Evolutionary conservation across 108 stramenopile species (phyloP).

Genomic region (Cyclotella kingstonii): DNA sequence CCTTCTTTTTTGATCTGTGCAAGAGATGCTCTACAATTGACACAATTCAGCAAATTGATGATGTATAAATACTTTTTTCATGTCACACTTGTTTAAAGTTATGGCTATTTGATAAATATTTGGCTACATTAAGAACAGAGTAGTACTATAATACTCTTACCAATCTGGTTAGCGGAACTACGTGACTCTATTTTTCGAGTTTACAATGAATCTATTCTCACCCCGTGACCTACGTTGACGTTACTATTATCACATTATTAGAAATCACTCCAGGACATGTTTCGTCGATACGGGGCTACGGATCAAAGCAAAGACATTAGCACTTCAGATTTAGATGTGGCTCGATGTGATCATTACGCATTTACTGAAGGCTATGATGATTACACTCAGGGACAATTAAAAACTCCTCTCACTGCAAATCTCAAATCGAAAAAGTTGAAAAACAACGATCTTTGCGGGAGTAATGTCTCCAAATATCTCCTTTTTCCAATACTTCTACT

Average conservation of each 20-base stretch:
- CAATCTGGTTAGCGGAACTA: too few species aligned
- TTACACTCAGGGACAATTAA: background rate
- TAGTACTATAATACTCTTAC: too few species aligned
- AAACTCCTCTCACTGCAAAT: background rate
- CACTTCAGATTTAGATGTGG: background rate
- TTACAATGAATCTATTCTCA: background rate
- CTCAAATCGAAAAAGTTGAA: slow-evolving; percentile 1
- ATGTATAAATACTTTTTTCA: too few species aligned
- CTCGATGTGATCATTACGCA: slow-evolving; percentile 7
- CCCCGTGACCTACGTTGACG: background rate
- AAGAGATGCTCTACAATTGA: too few species aligned
- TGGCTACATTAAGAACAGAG: too few species aligned
- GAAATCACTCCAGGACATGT: background rate
- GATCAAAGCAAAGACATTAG: slow-evolving; percentile 1
- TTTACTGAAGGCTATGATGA: background rate
- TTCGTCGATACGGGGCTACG: slow-evolving; percentile 14
- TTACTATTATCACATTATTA: slow-evolving; percentile 1
- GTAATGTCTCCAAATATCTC: slow-evolving; percentile 1
- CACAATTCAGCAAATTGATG: too few species aligned
- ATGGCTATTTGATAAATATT: too few species aligned
- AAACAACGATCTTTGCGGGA: background rate
- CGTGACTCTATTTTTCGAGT: too few species aligned
- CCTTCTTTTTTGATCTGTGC: too few species aligned
- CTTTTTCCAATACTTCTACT: slow-evolving; percentile 17
- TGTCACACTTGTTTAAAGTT: too few species aligned